Conservation (phyloP, 2,329 filamentous ascomycete species). For the Fusarium protoensiforme region DNA sequence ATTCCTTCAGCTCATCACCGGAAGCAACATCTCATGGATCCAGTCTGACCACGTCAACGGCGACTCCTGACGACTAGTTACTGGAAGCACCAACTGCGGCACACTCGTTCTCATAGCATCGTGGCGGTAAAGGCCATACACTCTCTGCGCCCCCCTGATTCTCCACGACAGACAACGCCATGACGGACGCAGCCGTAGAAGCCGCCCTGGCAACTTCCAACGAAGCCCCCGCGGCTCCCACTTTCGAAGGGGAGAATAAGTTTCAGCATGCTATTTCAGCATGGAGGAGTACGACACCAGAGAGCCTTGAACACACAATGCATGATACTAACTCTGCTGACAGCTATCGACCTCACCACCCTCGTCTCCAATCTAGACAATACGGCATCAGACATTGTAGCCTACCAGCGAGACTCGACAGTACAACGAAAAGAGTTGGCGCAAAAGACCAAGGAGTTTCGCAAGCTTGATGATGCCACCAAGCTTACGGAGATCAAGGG, state of each 20-base stretch:
- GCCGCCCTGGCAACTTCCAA: conserved; percentile 39
- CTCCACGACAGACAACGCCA: conserved; percentile 27
- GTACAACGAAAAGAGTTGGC: conserved; percentile 96
- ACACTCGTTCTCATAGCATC: conserved; percentile 1
- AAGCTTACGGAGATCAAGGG: conserved; percentile 92
- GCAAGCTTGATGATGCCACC: conserved; percentile 88
- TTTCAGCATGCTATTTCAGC: conserved; percentile 96
- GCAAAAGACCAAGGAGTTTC: conserved; percentile 99
- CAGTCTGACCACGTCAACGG: conserved; percentile 17
- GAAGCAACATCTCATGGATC: conserved; percentile 18
- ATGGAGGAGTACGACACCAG: conserved; percentile 80
- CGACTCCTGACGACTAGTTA: conserved; percentile 11
- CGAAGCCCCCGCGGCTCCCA: conserved; percentile 42
- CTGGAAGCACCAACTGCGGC: conserved; percentile 1
- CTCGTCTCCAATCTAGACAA: conserved; percentile 89
- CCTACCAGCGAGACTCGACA: conserved; percentile 93
- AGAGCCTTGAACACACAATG: background rate
- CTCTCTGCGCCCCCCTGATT: conserved; percentile 28
- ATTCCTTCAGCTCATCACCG: conserved; percentile 30
- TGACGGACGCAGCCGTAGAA: conserved; percentile 48
- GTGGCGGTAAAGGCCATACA: conserved; percentile 25
- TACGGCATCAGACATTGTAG: conserved; percentile 93
- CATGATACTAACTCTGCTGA: conserved; percentile 30
- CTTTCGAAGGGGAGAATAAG: conserved; percentile 79
- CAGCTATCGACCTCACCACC: conserved; percentile 87